Percentiles rank a stretch among this genome's conserved stretches.
Conservation (phyloP, 2,329 filamentous ascomycete genomes). For the Fusarium secorum region DNA sequence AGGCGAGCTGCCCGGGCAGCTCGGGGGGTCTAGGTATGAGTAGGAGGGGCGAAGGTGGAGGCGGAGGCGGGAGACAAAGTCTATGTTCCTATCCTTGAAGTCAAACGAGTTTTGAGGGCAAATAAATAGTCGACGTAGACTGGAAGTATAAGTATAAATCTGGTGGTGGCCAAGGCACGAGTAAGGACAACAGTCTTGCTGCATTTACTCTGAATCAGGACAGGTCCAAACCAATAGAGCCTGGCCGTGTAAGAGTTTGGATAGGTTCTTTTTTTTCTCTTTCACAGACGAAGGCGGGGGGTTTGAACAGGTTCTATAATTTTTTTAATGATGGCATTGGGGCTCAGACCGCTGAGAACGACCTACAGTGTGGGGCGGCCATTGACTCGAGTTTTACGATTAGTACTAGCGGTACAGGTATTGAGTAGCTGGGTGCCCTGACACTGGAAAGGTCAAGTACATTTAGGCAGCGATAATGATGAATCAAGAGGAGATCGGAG, state of each 20-base stretch:
- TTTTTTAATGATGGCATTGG: conserved; percentile 30
- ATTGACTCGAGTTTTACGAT: background rate
- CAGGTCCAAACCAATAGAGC: conserved; percentile 15
- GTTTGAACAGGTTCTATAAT: conserved; percentile 13
- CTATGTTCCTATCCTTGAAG: conserved; percentile 8
- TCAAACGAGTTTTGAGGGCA: conserved; percentile 1
- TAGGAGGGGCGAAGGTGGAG: conserved; percentile 22
- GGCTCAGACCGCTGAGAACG: conserved; percentile 34
- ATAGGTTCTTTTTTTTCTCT: background rate
- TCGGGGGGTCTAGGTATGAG: conserved; percentile 47
- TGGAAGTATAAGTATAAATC: background rate
- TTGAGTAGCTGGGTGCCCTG: background rate
- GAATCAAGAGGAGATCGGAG: background rate
- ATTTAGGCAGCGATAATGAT: conserved; percentile 3
- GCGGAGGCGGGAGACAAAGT: conserved; percentile 24
- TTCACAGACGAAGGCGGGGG: conserved; percentile 6
- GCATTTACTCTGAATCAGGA: conserved; percentile 29
- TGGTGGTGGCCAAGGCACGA: conserved; percentile 24
- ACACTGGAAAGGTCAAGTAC: background rate
- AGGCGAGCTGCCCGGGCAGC: conserved; percentile 72
- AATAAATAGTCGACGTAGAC: background rate
- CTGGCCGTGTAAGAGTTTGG: conserved; percentile 5
- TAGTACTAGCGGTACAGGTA: background rate
- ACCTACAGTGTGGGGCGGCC: conserved; percentile 32
- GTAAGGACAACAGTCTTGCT: conserved; percentile 27